phyloP scores from a whole-genome alignment of 106 monocot genomes.

The Dendrobium nobile region DNA sequence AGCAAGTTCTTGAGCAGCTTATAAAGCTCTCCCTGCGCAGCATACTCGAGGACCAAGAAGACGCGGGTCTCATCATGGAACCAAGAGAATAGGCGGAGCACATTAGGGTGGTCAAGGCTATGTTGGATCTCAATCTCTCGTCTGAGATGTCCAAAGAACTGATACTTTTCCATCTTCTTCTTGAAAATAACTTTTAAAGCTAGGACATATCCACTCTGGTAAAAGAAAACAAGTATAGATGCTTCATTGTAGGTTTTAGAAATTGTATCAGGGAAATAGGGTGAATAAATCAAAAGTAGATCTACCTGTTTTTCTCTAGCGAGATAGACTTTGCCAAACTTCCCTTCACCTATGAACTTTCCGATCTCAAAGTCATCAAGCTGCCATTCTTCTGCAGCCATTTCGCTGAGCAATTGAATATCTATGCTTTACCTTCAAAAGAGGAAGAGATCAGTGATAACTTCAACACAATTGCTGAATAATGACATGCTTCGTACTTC shows the following conservation, averaged over 20 bases:
- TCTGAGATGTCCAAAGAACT: constrained; percentile 56
- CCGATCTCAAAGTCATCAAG: constrained; percentile 86
- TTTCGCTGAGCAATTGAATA: too few species aligned
- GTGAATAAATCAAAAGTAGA: neutral
- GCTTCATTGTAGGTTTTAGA: constrained; percentile 6
- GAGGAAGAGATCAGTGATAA: too few species aligned
- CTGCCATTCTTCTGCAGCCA: constrained; percentile 41
- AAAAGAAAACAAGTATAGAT: neutral
- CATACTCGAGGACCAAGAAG: constrained; percentile 81
- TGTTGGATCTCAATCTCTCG: constrained; percentile 90
- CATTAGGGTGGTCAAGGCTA: constrained; percentile 64
- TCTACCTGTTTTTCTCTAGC: constrained; percentile 65
- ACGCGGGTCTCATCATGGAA: constrained; percentile 78
- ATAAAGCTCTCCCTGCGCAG: constrained; percentile 72
- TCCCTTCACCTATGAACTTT: constrained; percentile 78
- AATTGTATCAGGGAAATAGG: neutral
- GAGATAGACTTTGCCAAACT: constrained; percentile 86
- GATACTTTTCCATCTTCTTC: constrained; percentile 86
- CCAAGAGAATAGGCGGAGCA: constrained; percentile 78
- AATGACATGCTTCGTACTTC: too few species aligned
- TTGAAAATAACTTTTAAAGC: constrained; percentile 83
- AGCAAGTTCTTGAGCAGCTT: constrained; percentile 56
- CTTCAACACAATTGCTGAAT: too few species aligned
- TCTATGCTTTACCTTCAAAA: too few species aligned
- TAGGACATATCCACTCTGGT: constrained; percentile 69